phyloP scores from a whole-genome alignment of 345 rosid species.

The Hibiscus trionum region DNA sequence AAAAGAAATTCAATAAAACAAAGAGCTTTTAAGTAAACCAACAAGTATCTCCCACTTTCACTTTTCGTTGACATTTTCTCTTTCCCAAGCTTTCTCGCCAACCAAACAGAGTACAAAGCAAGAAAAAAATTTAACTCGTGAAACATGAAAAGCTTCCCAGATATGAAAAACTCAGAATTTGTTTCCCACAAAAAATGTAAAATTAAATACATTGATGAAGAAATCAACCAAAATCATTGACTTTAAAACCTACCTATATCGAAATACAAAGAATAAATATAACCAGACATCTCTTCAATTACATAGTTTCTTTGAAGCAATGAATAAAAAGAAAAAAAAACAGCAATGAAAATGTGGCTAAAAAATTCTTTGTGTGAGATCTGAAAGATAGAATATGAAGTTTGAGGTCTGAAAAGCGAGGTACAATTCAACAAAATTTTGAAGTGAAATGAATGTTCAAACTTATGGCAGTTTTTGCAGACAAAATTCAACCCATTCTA shows the following conservation, averaged over 20 bases:
- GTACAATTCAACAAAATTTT: too few species aligned
- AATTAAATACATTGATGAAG: constrained; percentile 6
- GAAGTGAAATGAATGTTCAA: too few species aligned
- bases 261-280: not conserved
- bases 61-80: too few species aligned
- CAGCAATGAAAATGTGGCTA: not conserved
- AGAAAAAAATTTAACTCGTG: not conserved
- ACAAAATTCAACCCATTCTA: too few species aligned
- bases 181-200: not conserved
- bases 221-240: not conserved
- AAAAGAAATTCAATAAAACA: constrained; percentile 1
- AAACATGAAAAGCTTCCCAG: not conserved
- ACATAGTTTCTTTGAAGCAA: constrained; percentile 10
- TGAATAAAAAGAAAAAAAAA: not conserved
- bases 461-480: too few species aligned
- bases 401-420: too few species aligned
- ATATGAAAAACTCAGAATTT: not conserved
- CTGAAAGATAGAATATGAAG: constrained; percentile 9
- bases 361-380: constrained; percentile 12
- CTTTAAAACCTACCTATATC: not conserved
- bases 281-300: constrained; percentile 10
- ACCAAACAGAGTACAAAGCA: too few species aligned
- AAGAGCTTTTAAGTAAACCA: constrained; percentile 8
- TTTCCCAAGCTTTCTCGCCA: too few species aligned
- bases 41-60: too few species aligned